These are phyloP conservation scores for Trichosporon sp. DNA, from an alignment of 1,284 basidiomycete species.

Conservation along the genomic window DNA sequence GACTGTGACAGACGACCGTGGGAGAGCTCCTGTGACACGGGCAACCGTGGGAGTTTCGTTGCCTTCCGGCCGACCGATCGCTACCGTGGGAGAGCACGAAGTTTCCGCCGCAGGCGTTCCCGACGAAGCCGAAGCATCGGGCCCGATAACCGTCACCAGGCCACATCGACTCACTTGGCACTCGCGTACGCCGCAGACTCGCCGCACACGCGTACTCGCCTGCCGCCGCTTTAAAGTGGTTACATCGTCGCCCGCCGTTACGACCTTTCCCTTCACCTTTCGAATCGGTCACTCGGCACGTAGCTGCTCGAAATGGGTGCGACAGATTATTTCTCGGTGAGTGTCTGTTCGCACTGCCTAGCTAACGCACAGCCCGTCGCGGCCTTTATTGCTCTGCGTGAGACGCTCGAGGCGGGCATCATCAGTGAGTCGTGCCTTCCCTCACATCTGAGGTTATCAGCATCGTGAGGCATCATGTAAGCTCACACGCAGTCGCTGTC, in stretches of 20 bases:
- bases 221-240: no score
- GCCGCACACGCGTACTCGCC: neutral
- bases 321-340: conserved; percentile 16
- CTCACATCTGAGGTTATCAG: no score
- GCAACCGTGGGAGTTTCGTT: neutral
- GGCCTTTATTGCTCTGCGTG: conserved; percentile 83
- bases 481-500: conserved; percentile 54
- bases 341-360: neutral
- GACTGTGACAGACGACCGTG: neutral
- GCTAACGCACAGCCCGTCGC: conserved; percentile 29
- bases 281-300: neutral
- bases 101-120: neutral
- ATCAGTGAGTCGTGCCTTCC: conserved; percentile 54
- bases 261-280: no score
- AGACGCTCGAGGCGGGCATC: conserved; percentile 81
- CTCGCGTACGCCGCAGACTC: neutral
- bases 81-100: neutral
- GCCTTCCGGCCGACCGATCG: neutral
- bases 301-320: neutral
- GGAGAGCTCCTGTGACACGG: neutral
- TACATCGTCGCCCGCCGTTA: no score
- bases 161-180: neutral
- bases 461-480: no score
- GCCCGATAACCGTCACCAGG: neutral
- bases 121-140: neutral